These are phyloP conservation scores for Mycena chlorophos DNA, from an alignment of 768 basidiomycete species.

Conservation along the genomic window DNA sequence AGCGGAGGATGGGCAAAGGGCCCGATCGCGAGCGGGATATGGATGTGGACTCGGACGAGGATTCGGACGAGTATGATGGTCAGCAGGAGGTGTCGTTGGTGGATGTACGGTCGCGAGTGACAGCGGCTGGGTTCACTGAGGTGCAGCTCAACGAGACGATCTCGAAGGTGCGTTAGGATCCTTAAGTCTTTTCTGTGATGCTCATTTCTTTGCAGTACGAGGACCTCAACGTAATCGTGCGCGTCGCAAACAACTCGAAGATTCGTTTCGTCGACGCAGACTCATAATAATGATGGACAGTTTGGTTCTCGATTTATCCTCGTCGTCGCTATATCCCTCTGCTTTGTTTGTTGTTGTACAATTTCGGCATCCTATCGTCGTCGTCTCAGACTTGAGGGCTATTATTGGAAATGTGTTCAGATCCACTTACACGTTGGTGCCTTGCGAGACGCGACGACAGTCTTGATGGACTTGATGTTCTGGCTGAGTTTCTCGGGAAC, in stretches of 20 bases:
- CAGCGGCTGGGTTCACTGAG: slow-evolving; percentile 89
- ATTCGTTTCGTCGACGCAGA: slow-evolving; percentile 60
- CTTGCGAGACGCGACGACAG: no score
- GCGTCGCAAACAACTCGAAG: slow-evolving; percentile 82
- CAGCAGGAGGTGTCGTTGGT: slow-evolving; percentile 76
- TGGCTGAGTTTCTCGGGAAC: no score
- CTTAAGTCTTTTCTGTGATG: slow-evolving; percentile 12
- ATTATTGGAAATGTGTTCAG: no score
- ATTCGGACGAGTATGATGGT: slow-evolving; percentile 59
- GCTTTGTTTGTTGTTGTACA: slow-evolving; percentile 11
- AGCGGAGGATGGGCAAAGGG: slow-evolving; percentile 64
- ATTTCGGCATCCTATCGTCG: background rate
- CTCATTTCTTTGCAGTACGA: slow-evolving; percentile 66
- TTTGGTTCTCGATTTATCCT: background rate
- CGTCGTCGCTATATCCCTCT: slow-evolving; percentile 8
- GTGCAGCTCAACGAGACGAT: slow-evolving; percentile 87
- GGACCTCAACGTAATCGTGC: slow-evolving; percentile 73
- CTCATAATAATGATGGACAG: slow-evolving; percentile 1
- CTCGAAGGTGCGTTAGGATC: slow-evolving; percentile 54
- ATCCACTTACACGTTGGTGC: no score
- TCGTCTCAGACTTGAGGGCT: no score
- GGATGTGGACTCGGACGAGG: slow-evolving; percentile 68
- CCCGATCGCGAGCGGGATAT: slow-evolving; percentile 70
- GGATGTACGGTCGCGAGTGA: slow-evolving; percentile 83
- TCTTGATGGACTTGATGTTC: no score